Conservation (phyloP, 352 stramenopile species). For the Phytopythium chamaehyphon region DNA sequence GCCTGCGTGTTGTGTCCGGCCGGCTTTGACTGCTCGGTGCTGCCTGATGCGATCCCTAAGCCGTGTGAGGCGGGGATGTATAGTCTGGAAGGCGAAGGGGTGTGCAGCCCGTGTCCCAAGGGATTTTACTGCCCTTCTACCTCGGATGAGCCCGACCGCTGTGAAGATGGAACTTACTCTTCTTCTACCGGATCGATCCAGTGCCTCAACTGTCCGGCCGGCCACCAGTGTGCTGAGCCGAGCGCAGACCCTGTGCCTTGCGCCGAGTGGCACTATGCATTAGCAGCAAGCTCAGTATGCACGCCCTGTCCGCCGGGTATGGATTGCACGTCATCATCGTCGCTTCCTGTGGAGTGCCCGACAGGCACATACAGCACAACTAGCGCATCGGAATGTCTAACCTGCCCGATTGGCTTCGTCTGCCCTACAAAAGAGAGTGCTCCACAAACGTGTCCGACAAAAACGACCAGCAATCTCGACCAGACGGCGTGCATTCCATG, state of each 20-base stretch:
- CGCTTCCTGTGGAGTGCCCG: conserved; percentile 26
- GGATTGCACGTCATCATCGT: conserved; percentile 50
- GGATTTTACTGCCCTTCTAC: no score
- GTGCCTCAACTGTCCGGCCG: conserved; percentile 37
- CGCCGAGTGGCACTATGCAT: conserved; percentile 25
- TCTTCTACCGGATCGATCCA: conserved; percentile 12
- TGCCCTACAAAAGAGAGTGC: conserved; percentile 19
- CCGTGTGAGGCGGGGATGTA: no score
- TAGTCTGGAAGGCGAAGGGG: no score
- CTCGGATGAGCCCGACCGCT: no score
- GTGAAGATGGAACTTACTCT: no score
- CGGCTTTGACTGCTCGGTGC: no score
- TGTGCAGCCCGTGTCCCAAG: no score
- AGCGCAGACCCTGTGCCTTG: conserved; percentile 24
- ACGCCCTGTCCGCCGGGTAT: conserved; percentile 64
- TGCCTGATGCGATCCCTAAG: no score
- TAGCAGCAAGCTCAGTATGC: conserved; percentile 48
- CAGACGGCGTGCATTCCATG: conserved; percentile 14
- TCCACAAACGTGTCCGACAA: conserved; percentile 35
- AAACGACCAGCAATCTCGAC: conserved; percentile 11
- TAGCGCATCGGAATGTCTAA: conserved; percentile 39
- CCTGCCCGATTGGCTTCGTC: conserved; percentile 76
- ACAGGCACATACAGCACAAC: conserved; percentile 66
- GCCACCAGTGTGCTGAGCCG: conserved; percentile 39
- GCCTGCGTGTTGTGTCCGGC: no score